Percentiles rank a stretch among this genome's conserved stretches.
Conservation (phyloP, 2,329 filamentous ascomycete species). For the Ambrosiella xylebori region DNA sequence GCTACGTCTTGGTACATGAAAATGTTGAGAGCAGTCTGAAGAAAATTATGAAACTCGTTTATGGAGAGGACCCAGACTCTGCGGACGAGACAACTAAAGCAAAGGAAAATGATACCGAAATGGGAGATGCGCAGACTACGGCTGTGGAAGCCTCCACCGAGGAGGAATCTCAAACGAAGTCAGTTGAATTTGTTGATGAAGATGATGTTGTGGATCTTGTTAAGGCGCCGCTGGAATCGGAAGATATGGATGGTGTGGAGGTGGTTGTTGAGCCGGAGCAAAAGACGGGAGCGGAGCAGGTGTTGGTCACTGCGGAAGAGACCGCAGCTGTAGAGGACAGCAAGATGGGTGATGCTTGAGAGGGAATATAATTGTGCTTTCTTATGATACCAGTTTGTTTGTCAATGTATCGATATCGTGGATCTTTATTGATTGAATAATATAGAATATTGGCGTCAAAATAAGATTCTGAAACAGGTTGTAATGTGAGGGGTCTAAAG, state of each 20-base stretch:
- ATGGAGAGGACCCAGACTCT: slow-evolving; percentile 10
- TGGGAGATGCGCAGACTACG: background rate
- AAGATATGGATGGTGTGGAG: background rate
- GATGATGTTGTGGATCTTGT: background rate
- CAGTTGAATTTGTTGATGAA: background rate
- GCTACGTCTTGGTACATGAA: slow-evolving; percentile 16
- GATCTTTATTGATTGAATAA: background rate
- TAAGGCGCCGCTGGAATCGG: background rate
- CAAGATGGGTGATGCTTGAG: background rate
- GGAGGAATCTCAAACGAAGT: background rate
- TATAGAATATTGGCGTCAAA: background rate
- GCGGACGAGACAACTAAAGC: background rate
- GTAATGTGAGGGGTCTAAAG: background rate
- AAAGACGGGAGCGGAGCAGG: background rate
- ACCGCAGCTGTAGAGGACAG: background rate
- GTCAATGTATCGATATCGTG: background rate
- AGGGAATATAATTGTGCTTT: background rate
- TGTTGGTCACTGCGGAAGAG: background rate
- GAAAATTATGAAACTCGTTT: slow-evolving; percentile 18
- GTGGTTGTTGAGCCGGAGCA: background rate
- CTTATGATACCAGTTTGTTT: background rate
- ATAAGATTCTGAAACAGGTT: background rate
- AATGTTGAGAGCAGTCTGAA: slow-evolving; percentile 16
- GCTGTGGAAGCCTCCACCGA: background rate
- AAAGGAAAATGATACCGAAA: slow-evolving; percentile 9